These are phyloP conservation scores for Acer campestre DNA, from an alignment of 345 rosid genomes.

Conservation along the genomic window DNA sequence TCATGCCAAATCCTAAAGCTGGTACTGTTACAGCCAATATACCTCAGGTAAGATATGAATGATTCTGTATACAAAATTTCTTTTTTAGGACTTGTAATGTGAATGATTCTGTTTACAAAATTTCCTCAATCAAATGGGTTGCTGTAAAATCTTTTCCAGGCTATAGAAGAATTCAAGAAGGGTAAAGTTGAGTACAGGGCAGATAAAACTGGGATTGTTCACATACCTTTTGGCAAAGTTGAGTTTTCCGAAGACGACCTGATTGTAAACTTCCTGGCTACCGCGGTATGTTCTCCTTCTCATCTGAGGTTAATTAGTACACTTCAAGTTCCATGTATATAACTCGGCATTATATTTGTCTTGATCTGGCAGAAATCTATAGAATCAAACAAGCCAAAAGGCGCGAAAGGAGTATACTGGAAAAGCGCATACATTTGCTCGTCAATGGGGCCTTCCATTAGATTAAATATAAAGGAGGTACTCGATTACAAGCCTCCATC, in stretches of 20 bases:
- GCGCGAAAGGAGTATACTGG: slow-evolving; percentile 99
- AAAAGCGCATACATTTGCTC: slow-evolving; percentile 88
- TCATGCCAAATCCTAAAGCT: slow-evolving; percentile 99
- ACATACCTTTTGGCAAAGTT: slow-evolving; percentile 85
- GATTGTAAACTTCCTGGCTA: slow-evolving; percentile 73
- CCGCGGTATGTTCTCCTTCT: slow-evolving; percentile 50
- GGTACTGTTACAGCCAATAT: slow-evolving; percentile 88
- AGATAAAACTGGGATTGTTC: slow-evolving; percentile 98
- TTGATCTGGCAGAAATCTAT: slow-evolving; percentile 73
- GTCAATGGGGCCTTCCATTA: slow-evolving; percentile 96
- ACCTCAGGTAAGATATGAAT: slow-evolving; percentile 63
- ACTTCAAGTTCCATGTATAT: not conserved
- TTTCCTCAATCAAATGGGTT: slow-evolving; percentile 4
- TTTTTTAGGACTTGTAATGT: not conserved
- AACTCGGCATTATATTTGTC: not conserved
- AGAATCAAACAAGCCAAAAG: slow-evolving; percentile 94
- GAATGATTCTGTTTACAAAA: not conserved
- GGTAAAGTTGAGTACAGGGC: slow-evolving; percentile 95
- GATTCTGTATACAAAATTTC: not conserved
- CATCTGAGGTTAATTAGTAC: not conserved
- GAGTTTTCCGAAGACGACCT: slow-evolving; percentile 82
- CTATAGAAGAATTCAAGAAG: slow-evolving; percentile 91
- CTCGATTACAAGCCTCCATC: slow-evolving; percentile 69
- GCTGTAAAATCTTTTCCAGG: slow-evolving; percentile 46
- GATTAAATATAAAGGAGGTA: slow-evolving; percentile 86